Base-by-base conservation (phyloP, 2,329 filamentous ascomycete species). In the Phialocephala sp. region DNA sequence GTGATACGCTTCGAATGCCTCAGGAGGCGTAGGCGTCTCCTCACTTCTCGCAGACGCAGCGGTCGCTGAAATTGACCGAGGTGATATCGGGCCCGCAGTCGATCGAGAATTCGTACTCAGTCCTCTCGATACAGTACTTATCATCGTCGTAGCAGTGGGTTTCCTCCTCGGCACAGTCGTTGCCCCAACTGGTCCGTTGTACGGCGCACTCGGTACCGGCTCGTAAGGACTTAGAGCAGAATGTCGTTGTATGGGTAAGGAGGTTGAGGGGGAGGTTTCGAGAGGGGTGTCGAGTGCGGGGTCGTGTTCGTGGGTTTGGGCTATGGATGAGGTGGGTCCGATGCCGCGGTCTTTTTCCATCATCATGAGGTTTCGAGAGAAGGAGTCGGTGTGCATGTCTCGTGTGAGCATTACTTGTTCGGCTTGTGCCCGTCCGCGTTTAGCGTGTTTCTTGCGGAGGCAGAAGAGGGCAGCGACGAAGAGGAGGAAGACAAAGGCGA, bases 381-480 rank as follows among this genome's bases (percentile, higher is more conserved):
- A 68, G n/a, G 69, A 66, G 43, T 73, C 70, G 39, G 50, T 68
- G 22, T 66, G 62, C 47, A 66, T 65, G 55, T 60, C 62, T 20
- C 62, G 67, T 1, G 68, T 69, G 32, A 71, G 68, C 66, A 71
- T 69, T 4, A 68, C 59, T 61, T 69, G 68, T 52, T 72, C 68
- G 6, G 64, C 58, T 18, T 58, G 59, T n/a, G 57, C 3, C 22
- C 24, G 57, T 11, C 57, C 39, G n/a, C 59, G 62, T 61, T 62
- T 61, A 9, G 64, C 50, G 39, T 66, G 66, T 32, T 68, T 71
- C 8, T 65, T 61, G 20, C 70, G 69, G 47, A 72, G 68, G 60
- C 66, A 69, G 52, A 72, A 66, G 43, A 73, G 65, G 5, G 65
- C 64, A 0, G 63, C 39, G 1, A 72, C 57, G 8, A 71, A 67